A percentile compares a stretch with the other conserved stretches of the same genome.
phyloP scores from a whole-genome alignment of 352 stramenopile species.

The Vaucheria bursata region DNA sequence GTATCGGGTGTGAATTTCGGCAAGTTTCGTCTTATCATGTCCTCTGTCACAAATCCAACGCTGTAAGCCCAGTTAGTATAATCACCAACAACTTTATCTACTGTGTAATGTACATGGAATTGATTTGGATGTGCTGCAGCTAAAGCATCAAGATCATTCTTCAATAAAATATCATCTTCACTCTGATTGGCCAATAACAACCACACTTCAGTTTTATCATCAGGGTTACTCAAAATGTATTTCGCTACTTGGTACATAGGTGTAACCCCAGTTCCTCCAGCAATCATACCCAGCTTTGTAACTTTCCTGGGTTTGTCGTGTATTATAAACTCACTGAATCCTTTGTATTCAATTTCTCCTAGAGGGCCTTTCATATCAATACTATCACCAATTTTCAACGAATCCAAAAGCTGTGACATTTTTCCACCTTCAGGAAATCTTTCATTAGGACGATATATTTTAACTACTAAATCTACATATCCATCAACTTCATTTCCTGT shows the following conservation, averaged over 20 bases:
- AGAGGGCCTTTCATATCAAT: conserved; percentile 91
- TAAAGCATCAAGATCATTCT: conserved; percentile 59
- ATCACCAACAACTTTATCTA: conserved; percentile 19
- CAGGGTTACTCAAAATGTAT: conserved; percentile 29
- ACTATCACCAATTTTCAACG: conserved; percentile 68
- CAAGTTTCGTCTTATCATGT: conserved; percentile 78
- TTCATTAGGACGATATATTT: conserved; percentile 54
- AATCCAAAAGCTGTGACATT: conserved; percentile 82
- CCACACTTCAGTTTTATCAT: conserved; percentile 37
- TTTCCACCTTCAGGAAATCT: conserved; percentile 81
- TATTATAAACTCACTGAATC: conserved; percentile 78
- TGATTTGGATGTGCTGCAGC: conserved; percentile 15
- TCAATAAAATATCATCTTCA: conserved; percentile 89
- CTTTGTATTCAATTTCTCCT: conserved; percentile 84
- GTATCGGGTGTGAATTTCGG: conserved; percentile 57
- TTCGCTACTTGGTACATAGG: conserved; percentile 80
- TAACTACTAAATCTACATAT: conserved; percentile 72
- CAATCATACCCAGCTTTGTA: conserved; percentile 90
- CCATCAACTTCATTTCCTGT: conserved; percentile 50
- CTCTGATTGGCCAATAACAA: conserved; percentile 87
- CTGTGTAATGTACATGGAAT: conserved; percentile 35
- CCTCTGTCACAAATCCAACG: conserved; percentile 83
- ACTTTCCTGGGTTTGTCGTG: conserved; percentile 57
- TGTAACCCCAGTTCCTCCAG: conserved; percentile 92
- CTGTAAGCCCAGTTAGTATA: conserved; percentile 73